A percentile compares a stretch with the other conserved stretches of the same genome.
These are phyloP conservation scores for Chlamydomonas sphaeroides DNA, from an alignment of 139 green algal species.

Conservation along the genomic window DNA sequence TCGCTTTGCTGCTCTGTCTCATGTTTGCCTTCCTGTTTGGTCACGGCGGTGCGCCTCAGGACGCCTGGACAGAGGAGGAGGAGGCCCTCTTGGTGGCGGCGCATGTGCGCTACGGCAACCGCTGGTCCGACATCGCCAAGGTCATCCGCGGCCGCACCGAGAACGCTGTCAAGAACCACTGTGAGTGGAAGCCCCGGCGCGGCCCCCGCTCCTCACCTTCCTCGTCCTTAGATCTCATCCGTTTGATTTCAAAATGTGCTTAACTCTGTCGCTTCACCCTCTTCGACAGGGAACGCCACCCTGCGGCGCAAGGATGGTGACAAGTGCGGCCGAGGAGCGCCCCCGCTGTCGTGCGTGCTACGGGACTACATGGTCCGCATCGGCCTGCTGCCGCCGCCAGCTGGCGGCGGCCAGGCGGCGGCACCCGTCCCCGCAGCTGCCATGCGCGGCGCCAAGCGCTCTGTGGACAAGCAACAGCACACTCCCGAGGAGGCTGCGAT, in stretches of 20 bases:
- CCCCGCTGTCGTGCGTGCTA: slow-evolving; percentile 12
- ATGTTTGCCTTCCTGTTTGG: too few species aligned
- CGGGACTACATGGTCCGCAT: slow-evolving; percentile 53
- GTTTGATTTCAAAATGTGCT: not conserved
- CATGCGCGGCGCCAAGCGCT: too few species aligned
- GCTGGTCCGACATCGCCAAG: slow-evolving; percentile 62
- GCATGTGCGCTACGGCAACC: slow-evolving; percentile 51
- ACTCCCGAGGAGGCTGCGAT: too few species aligned
- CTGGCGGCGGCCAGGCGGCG: too few species aligned
- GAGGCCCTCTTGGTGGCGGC: slow-evolving; percentile 45
- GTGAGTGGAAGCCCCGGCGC: too few species aligned
- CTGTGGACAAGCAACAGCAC: too few species aligned
- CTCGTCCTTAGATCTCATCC: too few species aligned
- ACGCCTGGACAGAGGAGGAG: slow-evolving; percentile 74
- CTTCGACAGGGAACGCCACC: slow-evolving; percentile 73
- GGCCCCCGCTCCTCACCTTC: too few species aligned
- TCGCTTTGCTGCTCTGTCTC: too few species aligned
- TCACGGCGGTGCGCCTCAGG: slow-evolving; percentile 14
- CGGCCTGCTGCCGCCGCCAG: slow-evolving; percentile 23
- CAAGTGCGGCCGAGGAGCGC: not conserved
- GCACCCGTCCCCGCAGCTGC: too few species aligned
- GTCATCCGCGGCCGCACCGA: slow-evolving; percentile 52
- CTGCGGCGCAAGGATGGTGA: slow-evolving; percentile 62
- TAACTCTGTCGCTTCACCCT: too few species aligned
- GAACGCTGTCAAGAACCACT: slow-evolving; percentile 85